Percentiles rank a stretch among this genome's conserved stretches.
Evolutionary conservation across 495 filamentous ascomycete species (phyloP).

Genomic region (Penicillium taxi): DNA sequence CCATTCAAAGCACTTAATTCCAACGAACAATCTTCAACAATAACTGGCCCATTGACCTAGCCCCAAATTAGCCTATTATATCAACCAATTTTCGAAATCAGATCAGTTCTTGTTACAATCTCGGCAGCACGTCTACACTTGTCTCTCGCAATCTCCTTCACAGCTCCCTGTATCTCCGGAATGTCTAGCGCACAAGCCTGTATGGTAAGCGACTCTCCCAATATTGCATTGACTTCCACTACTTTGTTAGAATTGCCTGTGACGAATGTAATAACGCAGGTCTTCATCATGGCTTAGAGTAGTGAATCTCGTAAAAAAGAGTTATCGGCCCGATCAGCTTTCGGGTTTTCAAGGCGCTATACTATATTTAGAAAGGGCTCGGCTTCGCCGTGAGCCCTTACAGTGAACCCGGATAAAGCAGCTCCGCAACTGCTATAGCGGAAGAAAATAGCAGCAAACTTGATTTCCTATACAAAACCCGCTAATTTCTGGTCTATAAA

Average conservation of each 20-base stretch:
- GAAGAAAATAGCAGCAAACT: too few relatives aligned
- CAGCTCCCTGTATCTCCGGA: constrained; percentile 68
- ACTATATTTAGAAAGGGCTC: too few relatives aligned
- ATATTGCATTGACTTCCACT: constrained; percentile 65
- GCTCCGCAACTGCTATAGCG: too few relatives aligned
- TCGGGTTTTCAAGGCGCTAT: too few relatives aligned
- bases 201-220: constrained; percentile 55
- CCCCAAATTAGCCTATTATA: background rate
- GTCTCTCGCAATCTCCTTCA: constrained; percentile 70
- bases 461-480: too few relatives aligned
- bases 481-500: too few relatives aligned
- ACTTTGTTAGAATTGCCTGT: constrained; percentile 83
- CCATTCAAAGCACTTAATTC: constrained; percentile 76
- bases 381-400: too few relatives aligned
- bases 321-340: too few relatives aligned
- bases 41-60: constrained; percentile 68
- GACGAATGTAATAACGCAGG: constrained; percentile 56
- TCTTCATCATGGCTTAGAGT: too few relatives aligned
- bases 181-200: constrained; percentile 58
- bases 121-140: constrained; percentile 69
- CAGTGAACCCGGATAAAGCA: too few relatives aligned
- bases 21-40: constrained; percentile 90
- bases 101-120: constrained; percentile 34
- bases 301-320: too few relatives aligned
- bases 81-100: background rate